Evolutionary conservation across 2,329 filamentous ascomycete species (phyloP).

Genomic region (Cadophora sp.): DNA sequence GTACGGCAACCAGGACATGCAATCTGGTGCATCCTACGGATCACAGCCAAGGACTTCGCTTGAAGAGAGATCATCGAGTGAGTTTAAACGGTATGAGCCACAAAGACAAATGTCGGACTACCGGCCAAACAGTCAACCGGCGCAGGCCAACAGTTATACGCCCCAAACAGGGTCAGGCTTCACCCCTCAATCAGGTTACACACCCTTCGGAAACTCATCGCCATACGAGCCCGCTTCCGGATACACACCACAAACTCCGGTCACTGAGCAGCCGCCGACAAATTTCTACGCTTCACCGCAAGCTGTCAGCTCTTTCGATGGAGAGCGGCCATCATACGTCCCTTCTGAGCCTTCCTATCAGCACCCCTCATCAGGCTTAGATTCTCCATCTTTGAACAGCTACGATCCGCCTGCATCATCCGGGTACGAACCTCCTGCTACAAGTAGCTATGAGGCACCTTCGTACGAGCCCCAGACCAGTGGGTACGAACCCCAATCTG

Average conservation of each 20-base stretch:
- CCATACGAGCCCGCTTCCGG: slow-evolving; percentile 32
- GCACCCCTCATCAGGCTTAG: slow-evolving; percentile 27
- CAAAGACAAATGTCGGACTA: slow-evolving; percentile 51
- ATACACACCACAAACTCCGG: slow-evolving; percentile 32
- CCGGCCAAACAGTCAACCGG: slow-evolving; percentile 40
- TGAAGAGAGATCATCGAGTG: slow-evolving; percentile 54
- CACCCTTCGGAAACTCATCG: slow-evolving; percentile 31
- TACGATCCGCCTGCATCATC: slow-evolving; percentile 36
- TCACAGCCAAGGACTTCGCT: slow-evolving; percentile 50
- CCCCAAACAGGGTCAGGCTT: slow-evolving; percentile 34
- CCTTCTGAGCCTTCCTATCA: slow-evolving; percentile 47
- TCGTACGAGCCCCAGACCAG: slow-evolving; percentile 44
- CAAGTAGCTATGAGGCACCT: slow-evolving; percentile 35
- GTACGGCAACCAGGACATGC: slow-evolving; percentile 39
- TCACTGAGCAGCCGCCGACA: slow-evolving; percentile 31
- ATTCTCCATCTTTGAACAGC: slow-evolving; percentile 1
- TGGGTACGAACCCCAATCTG: slow-evolving; percentile 38
- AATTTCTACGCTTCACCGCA: slow-evolving; percentile 38
- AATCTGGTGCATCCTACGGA: slow-evolving; percentile 36
- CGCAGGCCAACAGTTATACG: slow-evolving; percentile 41
- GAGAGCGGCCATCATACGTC: slow-evolving; percentile 28
- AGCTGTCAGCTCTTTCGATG: slow-evolving; percentile 33
- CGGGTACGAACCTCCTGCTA: slow-evolving; percentile 26
- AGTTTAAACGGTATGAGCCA: slow-evolving; percentile 53
- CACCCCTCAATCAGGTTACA: slow-evolving; percentile 34